phyloP scores from a whole-genome alignment of 495 filamentous ascomycete genomes.

The Glutinoglossum americanum region DNA sequence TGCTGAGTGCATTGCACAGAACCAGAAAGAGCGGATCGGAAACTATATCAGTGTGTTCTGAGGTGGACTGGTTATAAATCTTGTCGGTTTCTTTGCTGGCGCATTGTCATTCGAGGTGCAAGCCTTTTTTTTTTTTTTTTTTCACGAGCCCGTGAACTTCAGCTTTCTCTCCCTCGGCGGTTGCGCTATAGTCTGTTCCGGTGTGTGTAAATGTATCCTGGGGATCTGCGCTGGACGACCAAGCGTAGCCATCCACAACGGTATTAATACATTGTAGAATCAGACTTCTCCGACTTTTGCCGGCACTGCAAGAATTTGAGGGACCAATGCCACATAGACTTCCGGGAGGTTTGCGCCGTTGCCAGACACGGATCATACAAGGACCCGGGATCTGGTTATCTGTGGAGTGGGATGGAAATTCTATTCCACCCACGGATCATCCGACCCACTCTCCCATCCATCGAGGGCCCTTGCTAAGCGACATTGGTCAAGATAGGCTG shows the following conservation, averaged over 20 bases:
- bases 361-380: not conserved
- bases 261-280: not conserved
- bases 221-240: not conserved
- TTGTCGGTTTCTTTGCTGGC: not conserved
- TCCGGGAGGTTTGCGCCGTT: too few relatives aligned
- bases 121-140: not conserved
- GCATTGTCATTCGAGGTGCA: not conserved
- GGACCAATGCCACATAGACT: too few relatives aligned
- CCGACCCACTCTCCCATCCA: not conserved
- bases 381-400: too few relatives aligned
- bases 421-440: not conserved
- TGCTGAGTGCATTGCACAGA: conserved; percentile 96
- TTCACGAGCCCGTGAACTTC: too few relatives aligned
- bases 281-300: not conserved
- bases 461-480: not conserved
- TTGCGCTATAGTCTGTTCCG: not conserved
- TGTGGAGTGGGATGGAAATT: too few relatives aligned
- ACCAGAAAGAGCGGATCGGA: conserved; percentile 95
- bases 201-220: not conserved
- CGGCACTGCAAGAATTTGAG: not conserved
- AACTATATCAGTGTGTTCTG: conserved; percentile 97
- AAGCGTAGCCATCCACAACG: not conserved
- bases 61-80: not conserved
- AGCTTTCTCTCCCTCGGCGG: not conserved
- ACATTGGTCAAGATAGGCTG: not conserved